Base-by-base conservation (phyloP, 768 basidiomycete species). In the Boletus pseudo-olivaceus region DNA sequence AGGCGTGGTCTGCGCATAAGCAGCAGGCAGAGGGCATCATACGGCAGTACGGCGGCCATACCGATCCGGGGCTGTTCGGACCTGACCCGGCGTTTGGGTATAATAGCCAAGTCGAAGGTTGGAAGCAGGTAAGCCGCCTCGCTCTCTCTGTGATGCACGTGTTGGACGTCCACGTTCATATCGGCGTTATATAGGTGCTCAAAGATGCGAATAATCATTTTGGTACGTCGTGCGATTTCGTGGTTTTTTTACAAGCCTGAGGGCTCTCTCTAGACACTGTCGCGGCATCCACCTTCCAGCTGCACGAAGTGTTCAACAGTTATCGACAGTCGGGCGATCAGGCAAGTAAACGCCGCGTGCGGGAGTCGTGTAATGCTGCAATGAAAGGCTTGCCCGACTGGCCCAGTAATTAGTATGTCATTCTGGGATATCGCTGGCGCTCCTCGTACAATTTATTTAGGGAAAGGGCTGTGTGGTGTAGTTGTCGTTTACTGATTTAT, bases 301-400 rank as follows among this genome's bases (percentile, higher is more conserved):
- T 92, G 73, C 78, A 81, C 59, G 90, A 92, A 64, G 87, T 88
- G 19, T 83, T 80, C 59, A 60, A 75, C 19, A 84, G 84, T 8
- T 92, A 92, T 63, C 81, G 88, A 29, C 87, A 88, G 44, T 90
- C 90, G 7, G 75, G 77, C 3, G 90, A 92, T 67, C 50, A 74
- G 27, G 81, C 86, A 7, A 86, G 87, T 63, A 91, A 89, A 67
- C 76, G 76, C 20, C 82, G 88, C 23, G 90, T 92, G 10, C 81
- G 87, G 32, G 88, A 92, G 67, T 82, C 85, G 4, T 84, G 83
- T 47, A 92, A 92, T 62, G 87, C 88, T 12, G 86, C 90, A 7
- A 66, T 92, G 43, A 75, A 76, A 38, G 77, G 78, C 39, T 69
- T 91, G n/a, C 89, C 90, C 2, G 86, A 87, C 55, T 92, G 85